phyloP scores from a whole-genome alignment of 768 basidiomycete genomes.

The Clathrus columnatus region DNA sequence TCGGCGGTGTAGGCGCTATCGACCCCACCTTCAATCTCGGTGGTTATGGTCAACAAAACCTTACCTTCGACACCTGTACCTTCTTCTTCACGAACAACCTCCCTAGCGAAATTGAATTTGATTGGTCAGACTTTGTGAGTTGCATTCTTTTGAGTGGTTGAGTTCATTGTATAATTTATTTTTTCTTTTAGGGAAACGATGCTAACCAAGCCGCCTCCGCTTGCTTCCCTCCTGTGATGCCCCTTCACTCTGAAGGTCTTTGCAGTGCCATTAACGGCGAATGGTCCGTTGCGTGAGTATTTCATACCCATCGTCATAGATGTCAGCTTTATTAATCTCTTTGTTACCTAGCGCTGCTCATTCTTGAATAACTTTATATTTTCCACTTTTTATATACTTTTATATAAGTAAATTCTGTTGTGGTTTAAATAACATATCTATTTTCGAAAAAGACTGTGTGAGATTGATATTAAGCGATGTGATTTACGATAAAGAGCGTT shows the following conservation, averaged over 20 bases:
- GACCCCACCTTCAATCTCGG: not conserved
- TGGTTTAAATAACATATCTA: too few species aligned
- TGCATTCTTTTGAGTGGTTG: not conserved
- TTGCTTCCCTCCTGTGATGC: slow-evolving; percentile 1
- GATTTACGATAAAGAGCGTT: too few species aligned
- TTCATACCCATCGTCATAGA: not conserved
- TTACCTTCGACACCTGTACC: not conserved
- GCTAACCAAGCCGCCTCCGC: not conserved
- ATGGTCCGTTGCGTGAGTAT: not conserved
- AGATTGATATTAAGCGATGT: too few species aligned
- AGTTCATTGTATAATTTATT: not conserved
- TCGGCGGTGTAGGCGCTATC: not conserved
- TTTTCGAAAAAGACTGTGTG: too few species aligned
- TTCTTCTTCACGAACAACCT: not conserved
- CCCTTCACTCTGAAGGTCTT: not conserved
- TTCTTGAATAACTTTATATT: too few species aligned
- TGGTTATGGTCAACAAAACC: not conserved
- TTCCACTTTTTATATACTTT: too few species aligned
- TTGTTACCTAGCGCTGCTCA: not conserved
- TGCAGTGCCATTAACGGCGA: not conserved
- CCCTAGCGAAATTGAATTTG: not conserved
- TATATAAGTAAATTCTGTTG: not conserved
- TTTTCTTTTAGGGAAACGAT: not conserved
- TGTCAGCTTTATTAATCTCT: not conserved
- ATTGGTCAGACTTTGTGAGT: not conserved